phyloP scores from a whole-genome alignment of 2,329 filamentous ascomycete genomes.

The Acrocalymma vagum region DNA sequence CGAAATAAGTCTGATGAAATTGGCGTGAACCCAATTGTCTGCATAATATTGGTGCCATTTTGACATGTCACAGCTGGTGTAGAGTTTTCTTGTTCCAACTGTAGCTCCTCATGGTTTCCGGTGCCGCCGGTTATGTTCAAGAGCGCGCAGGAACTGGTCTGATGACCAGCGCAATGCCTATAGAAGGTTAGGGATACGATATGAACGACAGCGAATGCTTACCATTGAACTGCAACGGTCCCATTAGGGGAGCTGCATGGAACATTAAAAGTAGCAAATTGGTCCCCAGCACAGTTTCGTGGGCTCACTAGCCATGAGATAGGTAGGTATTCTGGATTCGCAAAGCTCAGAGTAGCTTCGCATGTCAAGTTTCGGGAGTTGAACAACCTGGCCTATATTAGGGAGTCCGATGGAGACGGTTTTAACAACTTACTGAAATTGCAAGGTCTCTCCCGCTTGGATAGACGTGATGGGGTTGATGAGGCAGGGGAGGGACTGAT shows the following conservation, averaged over 20 bases:
- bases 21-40: too few species aligned
- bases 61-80: too few species aligned
- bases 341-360: slow-evolving; percentile 1
- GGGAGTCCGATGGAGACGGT: not conserved
- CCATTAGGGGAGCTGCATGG: slow-evolving; percentile 3
- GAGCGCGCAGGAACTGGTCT: slow-evolving; percentile 1
- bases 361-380: slow-evolving; percentile 7
- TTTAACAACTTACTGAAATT: slow-evolving; percentile 3
- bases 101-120: not conserved
- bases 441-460: slow-evolving; percentile 4
- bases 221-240: slow-evolving; percentile 3
- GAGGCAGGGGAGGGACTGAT: slow-evolving; percentile 5
- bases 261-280: not conserved
- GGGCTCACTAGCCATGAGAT: slow-evolving; percentile 4
- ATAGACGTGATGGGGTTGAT: not conserved
- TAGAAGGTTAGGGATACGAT: not conserved
- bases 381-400: slow-evolving; percentile 1
- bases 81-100: too few species aligned
- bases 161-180: slow-evolving; percentile 5
- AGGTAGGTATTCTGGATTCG: slow-evolving; percentile 1
- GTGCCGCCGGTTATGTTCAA: slow-evolving; percentile 6
- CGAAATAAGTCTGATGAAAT: too few species aligned
- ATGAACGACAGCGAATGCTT: not conserved
- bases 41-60: too few species aligned
- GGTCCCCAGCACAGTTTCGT: slow-evolving; percentile 6